These are phyloP conservation scores for Aureobasidium vineae DNA, from an alignment of 2,329 filamentous ascomycete species.

Conservation along the genomic window DNA sequence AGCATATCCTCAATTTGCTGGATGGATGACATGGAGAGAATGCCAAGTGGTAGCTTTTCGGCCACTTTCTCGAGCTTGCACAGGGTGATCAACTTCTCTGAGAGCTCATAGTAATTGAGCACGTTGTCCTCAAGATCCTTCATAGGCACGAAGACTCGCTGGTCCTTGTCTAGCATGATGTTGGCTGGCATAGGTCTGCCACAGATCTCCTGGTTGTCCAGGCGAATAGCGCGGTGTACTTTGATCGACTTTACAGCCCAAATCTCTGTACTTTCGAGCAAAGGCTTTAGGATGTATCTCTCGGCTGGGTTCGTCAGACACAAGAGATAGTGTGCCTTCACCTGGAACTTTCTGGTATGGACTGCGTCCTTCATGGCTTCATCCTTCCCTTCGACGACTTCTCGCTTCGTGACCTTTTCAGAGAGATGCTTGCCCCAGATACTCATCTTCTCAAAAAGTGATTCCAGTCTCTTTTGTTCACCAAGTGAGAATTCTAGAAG, in stretches of 20 bases:
- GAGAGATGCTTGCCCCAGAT: constrained; percentile 8
- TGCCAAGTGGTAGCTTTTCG: background rate
- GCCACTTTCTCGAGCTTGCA: constrained; percentile 34
- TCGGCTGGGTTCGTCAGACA: background rate
- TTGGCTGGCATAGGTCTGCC: background rate
- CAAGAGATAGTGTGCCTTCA: constrained; percentile 7
- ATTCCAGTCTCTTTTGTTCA: constrained; percentile 4
- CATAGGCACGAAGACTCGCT: background rate
- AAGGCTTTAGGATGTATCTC: background rate
- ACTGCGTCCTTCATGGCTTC: background rate
- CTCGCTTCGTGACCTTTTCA: background rate
- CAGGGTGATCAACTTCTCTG: background rate
- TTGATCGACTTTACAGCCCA: background rate
- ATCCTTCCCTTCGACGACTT: constrained; percentile 5
- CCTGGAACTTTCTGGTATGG: background rate
- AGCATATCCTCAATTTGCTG: constrained; percentile 4
- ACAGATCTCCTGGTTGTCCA: constrained; percentile 4
- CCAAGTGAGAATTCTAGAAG: constrained; percentile 2
- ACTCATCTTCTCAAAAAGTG: background rate
- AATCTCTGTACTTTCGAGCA: constrained; percentile 14
- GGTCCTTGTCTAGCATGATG: background rate
- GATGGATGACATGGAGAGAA: background rate
- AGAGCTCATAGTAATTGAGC: background rate
- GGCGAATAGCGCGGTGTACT: background rate
- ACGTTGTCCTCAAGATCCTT: background rate